Evolutionary conservation across 176 grass and related monocot genomes (phyloP).

Genomic region (Hordeum marinum): DNA sequence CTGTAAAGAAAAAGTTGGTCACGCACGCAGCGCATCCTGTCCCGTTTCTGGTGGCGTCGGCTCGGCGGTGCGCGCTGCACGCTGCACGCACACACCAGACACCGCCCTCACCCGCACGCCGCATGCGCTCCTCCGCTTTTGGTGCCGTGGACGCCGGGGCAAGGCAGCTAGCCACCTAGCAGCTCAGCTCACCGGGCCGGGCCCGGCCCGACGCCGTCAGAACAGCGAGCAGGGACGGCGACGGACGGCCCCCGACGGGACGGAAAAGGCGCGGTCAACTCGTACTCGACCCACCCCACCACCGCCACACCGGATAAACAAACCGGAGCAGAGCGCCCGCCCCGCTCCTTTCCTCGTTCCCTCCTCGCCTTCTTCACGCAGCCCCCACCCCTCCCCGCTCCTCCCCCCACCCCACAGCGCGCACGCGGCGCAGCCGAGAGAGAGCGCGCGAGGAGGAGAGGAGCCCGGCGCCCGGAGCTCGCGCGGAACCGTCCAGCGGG

Average conservation of each 20-base stretch:
- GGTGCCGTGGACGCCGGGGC: constrained; percentile 41
- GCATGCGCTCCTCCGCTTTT: constrained; percentile 11
- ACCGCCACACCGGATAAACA: constrained; percentile 47
- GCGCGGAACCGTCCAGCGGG: neutral
- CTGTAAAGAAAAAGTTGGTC: neutral
- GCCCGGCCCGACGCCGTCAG: constrained; percentile 34
- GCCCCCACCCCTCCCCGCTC: neutral
- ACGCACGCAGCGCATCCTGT: neutral
- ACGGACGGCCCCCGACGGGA: constrained; percentile 25
- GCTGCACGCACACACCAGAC: neutral
- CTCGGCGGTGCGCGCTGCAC: neutral
- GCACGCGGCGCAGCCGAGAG: neutral
- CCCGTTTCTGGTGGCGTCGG: neutral
- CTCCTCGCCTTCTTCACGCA: neutral
- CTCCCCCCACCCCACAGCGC: neutral
- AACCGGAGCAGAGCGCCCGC: constrained; percentile 16
- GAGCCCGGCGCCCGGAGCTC: neutral
- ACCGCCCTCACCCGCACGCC: neutral
- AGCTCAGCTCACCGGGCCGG: neutral
- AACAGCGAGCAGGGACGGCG: neutral
- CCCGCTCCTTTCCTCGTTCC: constrained; percentile 9
- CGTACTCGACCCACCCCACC: constrained; percentile 11
- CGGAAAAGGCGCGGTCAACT: constrained; percentile 51
- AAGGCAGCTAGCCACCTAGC: constrained; percentile 12
- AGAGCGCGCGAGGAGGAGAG: neutral